Evolutionary conservation across 352 stramenopile genomes (phyloP), one percentile per base, ranked within the genome.

Genomic region (Phytophthora palmivora): DNA sequence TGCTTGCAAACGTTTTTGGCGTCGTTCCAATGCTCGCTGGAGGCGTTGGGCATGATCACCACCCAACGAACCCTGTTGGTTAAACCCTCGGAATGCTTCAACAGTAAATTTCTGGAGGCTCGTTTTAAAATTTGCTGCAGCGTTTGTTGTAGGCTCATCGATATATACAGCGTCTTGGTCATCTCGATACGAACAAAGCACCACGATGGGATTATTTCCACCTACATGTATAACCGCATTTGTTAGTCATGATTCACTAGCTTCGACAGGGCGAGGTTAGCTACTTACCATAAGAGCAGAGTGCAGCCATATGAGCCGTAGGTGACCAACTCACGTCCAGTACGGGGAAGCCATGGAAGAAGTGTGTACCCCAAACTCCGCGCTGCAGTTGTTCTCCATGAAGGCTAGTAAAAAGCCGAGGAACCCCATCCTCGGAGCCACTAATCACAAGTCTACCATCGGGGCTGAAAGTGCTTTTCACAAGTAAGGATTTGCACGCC

Each of bases 371-470:
- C 82, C 84, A 92, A 6, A 92, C 47, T 4, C 78, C 61, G 12
- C 50, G 48, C 8, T 79, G 61, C 26, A 88, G 45, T 46, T 74
- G 69, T 14, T 85, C 61, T 0, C 82, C 82, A 8, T 86, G 71
- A 0, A 89, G 49, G 57, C 80, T 91, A 0, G 66, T 66, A 38
- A 88, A 90, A 0, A 93, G 34, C 1, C 78, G 56, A 16, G 78
- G 79, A 22, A 84, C 47, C 4, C 84, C 84, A 34, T 90, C 82
- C 54, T 94, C 82, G 0, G 82, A 88, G 0, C 81, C 79, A 32
- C 71, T 84, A 12, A 79, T 72, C 7, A 91, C 80, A 43, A 82
- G 76, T 24, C 81, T 84, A 0, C 83, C 85, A 54, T 94, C 83
- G 0, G 83, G 74, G 42, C 79, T 91, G 56, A 91, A 91, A 0